Conservation (phyloP, 2,329 filamentous ascomycete species). For the Cladobotryum mycophilum region DNA sequence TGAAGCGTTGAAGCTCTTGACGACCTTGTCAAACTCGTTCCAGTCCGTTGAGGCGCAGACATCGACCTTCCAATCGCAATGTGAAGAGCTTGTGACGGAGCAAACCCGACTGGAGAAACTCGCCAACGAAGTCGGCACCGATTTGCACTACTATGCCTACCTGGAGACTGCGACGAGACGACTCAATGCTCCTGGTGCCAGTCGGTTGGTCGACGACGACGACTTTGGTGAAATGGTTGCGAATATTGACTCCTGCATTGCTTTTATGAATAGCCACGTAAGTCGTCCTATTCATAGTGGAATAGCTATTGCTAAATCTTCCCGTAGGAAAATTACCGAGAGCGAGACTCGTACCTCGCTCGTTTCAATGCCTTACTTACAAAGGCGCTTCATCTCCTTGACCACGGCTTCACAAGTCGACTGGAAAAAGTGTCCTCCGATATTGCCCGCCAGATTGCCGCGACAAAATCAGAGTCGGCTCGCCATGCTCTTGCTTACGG, state of each 20-base stretch:
- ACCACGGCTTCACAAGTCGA: slow-evolving; percentile 48
- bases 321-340: slow-evolving; percentile 68
- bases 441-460: slow-evolving; percentile 47
- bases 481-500: slow-evolving; percentile 55
- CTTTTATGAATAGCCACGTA: slow-evolving; percentile 85
- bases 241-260: slow-evolving; percentile 83
- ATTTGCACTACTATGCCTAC: slow-evolving; percentile 91
- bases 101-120: slow-evolving; percentile 73
- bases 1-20: slow-evolving; percentile 67
- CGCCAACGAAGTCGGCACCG: slow-evolving; percentile 78
- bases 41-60: slow-evolving; percentile 83
- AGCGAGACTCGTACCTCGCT: slow-evolving; percentile 80
- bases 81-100: slow-evolving; percentile 77
- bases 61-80: slow-evolving; percentile 86
- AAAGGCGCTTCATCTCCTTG: slow-evolving; percentile 56
- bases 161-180: slow-evolving; percentile 84
- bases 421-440: slow-evolving; percentile 49
- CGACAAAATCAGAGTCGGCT: slow-evolving; percentile 53
- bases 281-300: slow-evolving; percentile 23
- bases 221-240: slow-evolving; percentile 84
- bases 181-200: slow-evolving; percentile 85
- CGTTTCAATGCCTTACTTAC: slow-evolving; percentile 77
- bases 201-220: slow-evolving; percentile 74
- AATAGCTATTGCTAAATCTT: no score
- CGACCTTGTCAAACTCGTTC: slow-evolving; percentile 78